Evolutionary conservation across 2,329 filamentous ascomycete species (phyloP), one percentile per base, ranked within the genome.

Genomic region (Colletotrichum somersetense): DNA sequence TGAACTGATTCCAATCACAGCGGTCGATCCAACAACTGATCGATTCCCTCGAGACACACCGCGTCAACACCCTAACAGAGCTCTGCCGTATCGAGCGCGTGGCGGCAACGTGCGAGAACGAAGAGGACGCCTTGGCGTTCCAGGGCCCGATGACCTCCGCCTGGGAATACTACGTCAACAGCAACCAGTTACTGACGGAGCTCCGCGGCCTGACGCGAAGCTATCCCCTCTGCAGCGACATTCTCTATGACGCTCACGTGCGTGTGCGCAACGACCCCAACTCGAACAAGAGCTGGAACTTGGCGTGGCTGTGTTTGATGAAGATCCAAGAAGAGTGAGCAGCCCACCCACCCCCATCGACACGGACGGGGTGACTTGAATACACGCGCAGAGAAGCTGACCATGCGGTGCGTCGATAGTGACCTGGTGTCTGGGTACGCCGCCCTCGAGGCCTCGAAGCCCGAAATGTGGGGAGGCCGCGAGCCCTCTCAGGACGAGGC

Each of bases 271-370:
- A 82, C 38, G 92, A 94, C 74, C 91, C 91, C 0, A 83, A 86
- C 23, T 92, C 90, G 74, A 90, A 90, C 75, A 86, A 90, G 33
- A 93, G 91, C 78, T 94, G 92, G 92, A 95, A 94, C 78, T 85
- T 92, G 75, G 92, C 91, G 53, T 94, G 92, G 92, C 82, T 94
- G 57, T 89, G 92, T 42, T 82, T 94, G 12, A 83, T 82, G 53
- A 93, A 93, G 79, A 90, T 93, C 62, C 84, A 86, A 30, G 87
- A 89, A 67, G 89, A 91, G 90, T 91, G 82, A 80, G 88, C 84
- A 8, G n/a, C 5, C 16, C n/a, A 2, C 42, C 30, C 1, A 12
- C 23, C 40, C 26, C 11, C 33, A 11, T 20, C 12, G 18, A 16
- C 26, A 20, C 20, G 3, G 26, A 20, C 23, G 18, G 3, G 3